phyloP scores from a whole-genome alignment of 768 basidiomycete species.

The Chalciporus pseudorubinellus region DNA sequence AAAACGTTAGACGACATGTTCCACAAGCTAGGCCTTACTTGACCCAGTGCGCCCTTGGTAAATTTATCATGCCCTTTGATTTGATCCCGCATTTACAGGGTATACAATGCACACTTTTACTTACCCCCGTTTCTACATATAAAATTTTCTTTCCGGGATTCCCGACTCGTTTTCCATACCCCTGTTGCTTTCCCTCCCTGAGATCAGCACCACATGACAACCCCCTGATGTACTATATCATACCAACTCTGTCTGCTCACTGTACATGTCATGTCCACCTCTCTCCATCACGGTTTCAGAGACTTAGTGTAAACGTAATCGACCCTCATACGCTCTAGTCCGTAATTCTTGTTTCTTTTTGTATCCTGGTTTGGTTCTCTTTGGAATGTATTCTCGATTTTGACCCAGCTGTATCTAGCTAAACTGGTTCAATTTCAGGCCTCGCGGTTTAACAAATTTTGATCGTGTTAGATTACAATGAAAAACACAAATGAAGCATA shows the following conservation, averaged over 20 bases:
- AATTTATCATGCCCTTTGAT: neutral
- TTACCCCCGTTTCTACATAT: slow-evolving; percentile 10
- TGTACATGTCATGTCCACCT: too few relatives aligned
- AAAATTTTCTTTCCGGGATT: neutral
- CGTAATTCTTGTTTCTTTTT: neutral
- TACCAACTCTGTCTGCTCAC: neutral
- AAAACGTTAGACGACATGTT: slow-evolving; percentile 86
- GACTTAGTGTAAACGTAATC: neutral
- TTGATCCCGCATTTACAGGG: slow-evolving; percentile 9
- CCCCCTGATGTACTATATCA: neutral
- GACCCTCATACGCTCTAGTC: neutral
- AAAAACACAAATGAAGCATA: slow-evolving; percentile 6
- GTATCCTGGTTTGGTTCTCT: neutral
- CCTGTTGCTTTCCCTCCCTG: neutral
- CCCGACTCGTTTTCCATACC: neutral
- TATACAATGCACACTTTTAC: neutral
- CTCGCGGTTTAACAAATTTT: neutral
- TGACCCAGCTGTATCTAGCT: neutral
- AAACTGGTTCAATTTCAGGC: neutral
- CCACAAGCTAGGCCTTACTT: slow-evolving; percentile 58
- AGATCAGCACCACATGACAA: too few relatives aligned
- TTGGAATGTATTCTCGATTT: slow-evolving; percentile 16
- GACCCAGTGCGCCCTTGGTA: slow-evolving; percentile 13
- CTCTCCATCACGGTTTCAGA: neutral
- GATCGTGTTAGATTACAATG: neutral